Base-by-base conservation (phyloP, 2,329 filamentous ascomycete genomes). In the Penicillium sp. region DNA sequence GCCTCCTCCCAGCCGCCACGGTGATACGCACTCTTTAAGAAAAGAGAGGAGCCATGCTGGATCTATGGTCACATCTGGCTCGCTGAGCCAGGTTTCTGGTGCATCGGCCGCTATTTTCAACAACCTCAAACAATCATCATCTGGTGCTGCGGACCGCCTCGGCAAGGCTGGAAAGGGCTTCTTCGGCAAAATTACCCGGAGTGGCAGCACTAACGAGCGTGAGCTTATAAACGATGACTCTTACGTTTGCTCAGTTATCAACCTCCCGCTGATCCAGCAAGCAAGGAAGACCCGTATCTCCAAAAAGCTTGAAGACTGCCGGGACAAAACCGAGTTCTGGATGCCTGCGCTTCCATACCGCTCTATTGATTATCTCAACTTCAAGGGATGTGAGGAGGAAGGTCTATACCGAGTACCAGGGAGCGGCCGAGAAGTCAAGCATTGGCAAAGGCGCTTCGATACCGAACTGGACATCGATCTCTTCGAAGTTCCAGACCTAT, bases 311-410 rank as follows among this genome's bases (percentile, higher is more conserved):
- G 90, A 95, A 66, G 85, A 89, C 54, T 96, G 92, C 8, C 84
- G 87, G 56, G 93, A 97, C 68, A 97, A 97, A 79, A 97, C 93
- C 0, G 93, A 97, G 67, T 97, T 95, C 68, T 97, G 93, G 93
- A 96, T 97, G 92, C 93, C 93, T 10, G 90, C 91, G 6, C 87
- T 97, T 52, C 92, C 93, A 0, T 97, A 93, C 89, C 83, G 93
- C 57, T 95, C 91, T 52, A 97, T 97, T 59, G 93, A 97, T 75
- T 97, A 96, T 69, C 79, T 97, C 46, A 97, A 97, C 71, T 94
- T 92, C 74, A 95, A 94, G 68, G 91, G 91, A 32, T 94, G 89
- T 62, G 92, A 97, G 66, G 90, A 96, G 32, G 93, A 97, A 72
- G 93, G 93, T 3, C 79, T 97, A 3, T 97, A 97, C 69, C 86